Evolutionary conservation across 108 stramenopile species (phyloP).

Genomic region (Nitzschia palea): DNA sequence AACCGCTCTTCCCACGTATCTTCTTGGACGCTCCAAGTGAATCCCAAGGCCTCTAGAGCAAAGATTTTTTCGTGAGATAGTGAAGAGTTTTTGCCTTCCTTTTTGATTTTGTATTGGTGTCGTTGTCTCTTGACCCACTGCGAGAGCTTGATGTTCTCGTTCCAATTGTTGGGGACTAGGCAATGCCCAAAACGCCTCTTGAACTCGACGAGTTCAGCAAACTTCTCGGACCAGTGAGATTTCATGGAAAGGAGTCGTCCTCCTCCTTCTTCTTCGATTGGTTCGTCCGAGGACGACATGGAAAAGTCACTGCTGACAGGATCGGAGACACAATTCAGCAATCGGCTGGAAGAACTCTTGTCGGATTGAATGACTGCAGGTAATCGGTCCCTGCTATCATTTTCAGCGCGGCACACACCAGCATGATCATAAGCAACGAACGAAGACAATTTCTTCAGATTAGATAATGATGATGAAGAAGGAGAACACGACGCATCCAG

Average conservation of each 20-base stretch:
- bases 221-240: conserved; percentile 15
- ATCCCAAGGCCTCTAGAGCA: conserved; percentile 6
- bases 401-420: background rate
- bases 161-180: conserved; percentile 14
- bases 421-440: background rate
- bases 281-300: background rate
- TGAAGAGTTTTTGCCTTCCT: conserved; percentile 22
- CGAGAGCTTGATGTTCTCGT: conserved; percentile 10
- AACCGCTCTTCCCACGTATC: conserved; percentile 24
- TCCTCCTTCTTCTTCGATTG: background rate
- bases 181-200: conserved; percentile 19
- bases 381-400: background rate
- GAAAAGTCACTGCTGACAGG: background rate
- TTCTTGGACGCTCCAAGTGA: conserved; percentile 10
- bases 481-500: too few relatives aligned
- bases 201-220: conserved; percentile 11
- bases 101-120: conserved; percentile 21
- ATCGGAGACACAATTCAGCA: too few relatives aligned
- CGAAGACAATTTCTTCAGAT: too few relatives aligned
- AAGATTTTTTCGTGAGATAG: conserved; percentile 1
- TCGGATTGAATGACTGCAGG: background rate
- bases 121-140: conserved; percentile 36
- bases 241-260: too few relatives aligned
- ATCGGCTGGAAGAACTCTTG: too few relatives aligned
- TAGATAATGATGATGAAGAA: too few relatives aligned